These are phyloP conservation scores for Lathyrus tuberosus DNA, from an alignment of 306 rosid genomes.

Conservation along the genomic window DNA sequence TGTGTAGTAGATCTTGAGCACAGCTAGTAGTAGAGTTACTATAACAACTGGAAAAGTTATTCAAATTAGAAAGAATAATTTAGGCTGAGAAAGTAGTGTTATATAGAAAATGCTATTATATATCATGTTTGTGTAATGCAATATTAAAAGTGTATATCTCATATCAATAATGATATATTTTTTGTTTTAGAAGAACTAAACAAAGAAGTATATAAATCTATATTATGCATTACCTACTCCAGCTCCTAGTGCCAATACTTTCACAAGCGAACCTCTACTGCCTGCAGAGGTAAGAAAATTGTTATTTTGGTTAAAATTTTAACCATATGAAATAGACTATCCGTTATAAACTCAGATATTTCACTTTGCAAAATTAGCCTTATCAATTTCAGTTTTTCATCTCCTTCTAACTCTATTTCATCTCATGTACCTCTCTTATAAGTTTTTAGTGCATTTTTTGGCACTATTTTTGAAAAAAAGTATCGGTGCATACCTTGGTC, in stretches of 20 bases:
- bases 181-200: no score
- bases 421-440: no score
- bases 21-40: background rate
- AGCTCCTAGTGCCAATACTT: background rate
- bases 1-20: background rate
- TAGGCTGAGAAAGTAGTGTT: background rate
- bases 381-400: no score
- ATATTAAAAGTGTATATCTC: background rate
- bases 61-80: background rate
- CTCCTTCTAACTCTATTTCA: no score
- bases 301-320: background rate
- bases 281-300: slow-evolving; percentile 4
- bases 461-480: background rate
- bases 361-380: no score
- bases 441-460: no score
- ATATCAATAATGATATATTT: no score
- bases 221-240: slow-evolving; percentile 6
- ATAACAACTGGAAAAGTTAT: background rate
- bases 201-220: no score
- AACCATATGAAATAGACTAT: no score
- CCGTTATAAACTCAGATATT: no score
- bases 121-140: background rate
- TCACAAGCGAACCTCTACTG: background rate
- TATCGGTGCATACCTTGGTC: no score
- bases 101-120: background rate